Evolutionary conservation across 2,329 filamentous ascomycete genomes (phyloP).

Genomic region (Monosporascus sp.): DNA sequence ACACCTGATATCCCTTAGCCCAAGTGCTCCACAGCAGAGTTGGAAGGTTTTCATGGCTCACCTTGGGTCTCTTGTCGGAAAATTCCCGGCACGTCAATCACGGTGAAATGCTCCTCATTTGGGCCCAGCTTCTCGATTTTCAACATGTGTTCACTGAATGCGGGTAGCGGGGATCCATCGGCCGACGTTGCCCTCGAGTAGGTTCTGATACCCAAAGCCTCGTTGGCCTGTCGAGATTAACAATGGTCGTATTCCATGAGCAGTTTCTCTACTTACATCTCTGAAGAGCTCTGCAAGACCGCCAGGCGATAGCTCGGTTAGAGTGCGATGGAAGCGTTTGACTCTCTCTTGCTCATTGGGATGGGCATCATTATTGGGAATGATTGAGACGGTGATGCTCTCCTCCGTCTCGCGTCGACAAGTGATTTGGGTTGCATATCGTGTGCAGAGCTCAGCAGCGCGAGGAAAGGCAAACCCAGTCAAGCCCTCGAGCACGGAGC

Average conservation of each 20-base stretch:
- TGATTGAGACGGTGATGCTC: conserved; percentile 40
- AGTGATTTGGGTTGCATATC: conserved; percentile 45
- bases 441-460: conserved; percentile 39
- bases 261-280: conserved; percentile 25
- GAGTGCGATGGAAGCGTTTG: conserved; percentile 23
- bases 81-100: conserved; percentile 53
- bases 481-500: conserved; percentile 69
- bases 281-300: conserved; percentile 34
- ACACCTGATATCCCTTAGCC: conserved; percentile 21
- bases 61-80: conserved; percentile 36
- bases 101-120: conserved; percentile 40
- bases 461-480: conserved; percentile 46
- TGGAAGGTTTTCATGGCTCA: conserved; percentile 10
- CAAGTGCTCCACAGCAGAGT: neutral
- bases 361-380: conserved; percentile 22
- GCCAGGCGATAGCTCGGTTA: conserved; percentile 18
- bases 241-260: neutral
- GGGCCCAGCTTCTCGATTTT: conserved; percentile 43
- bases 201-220: conserved; percentile 38
- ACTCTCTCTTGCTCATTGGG: conserved; percentile 16
- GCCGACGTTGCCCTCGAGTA: neutral
- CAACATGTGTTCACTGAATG: conserved; percentile 44
- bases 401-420: conserved; percentile 31
- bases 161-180: conserved; percentile 10
- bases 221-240: conserved; percentile 31